These are phyloP conservation scores for Zygosaccharomyces rouxii DNA, from an alignment of 805 yeast species.

Conservation along the genomic window DNA sequence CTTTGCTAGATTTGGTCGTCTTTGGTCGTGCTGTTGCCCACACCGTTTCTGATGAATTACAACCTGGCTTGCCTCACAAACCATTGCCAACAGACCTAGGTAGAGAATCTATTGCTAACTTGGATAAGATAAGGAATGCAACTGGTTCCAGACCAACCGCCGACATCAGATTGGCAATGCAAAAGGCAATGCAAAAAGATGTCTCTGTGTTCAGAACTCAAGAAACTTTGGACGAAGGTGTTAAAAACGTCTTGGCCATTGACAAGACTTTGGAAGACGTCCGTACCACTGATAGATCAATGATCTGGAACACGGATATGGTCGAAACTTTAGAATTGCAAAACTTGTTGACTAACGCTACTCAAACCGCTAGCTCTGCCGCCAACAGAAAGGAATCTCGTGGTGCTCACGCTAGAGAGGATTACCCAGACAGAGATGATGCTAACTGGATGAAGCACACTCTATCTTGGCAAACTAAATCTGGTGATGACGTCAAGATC, in stretches of 20 bases:
- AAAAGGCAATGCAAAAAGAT: conserved; percentile 92
- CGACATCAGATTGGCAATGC: conserved; percentile 87
- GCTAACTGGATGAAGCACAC: conserved; percentile 97
- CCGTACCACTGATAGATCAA: conserved; percentile 88
- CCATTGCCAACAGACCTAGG: conserved; percentile 85
- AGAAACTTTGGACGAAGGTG: conserved; percentile 89
- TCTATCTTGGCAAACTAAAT: conserved; percentile 74
- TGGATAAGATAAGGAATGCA: conserved; percentile 84
- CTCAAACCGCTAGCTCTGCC: conserved; percentile 91
- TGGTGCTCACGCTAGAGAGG: conserved; percentile 99
- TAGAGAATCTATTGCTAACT: conserved; percentile 80
- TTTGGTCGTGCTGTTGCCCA: conserved; percentile 98
- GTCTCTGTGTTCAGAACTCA: conserved; percentile 96
- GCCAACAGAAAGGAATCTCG: conserved; percentile 95
- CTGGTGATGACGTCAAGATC: conserved; percentile 67
- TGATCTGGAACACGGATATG: conserved; percentile 98
- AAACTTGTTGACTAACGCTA: conserved; percentile 94
- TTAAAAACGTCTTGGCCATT: conserved; percentile 64
- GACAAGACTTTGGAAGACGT: conserved; percentile 72
- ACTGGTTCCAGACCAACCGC: conserved; percentile 80
- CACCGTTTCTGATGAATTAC: conserved; percentile 76
- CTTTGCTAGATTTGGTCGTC: conserved; percentile 91
- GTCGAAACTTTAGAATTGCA: conserved; percentile 95
- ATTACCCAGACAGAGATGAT: conserved; percentile 93
- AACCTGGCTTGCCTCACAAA: conserved; percentile 85